Base-by-base conservation (phyloP, 164 flowering plant genomes). In the Vitis amurensis region DNA sequence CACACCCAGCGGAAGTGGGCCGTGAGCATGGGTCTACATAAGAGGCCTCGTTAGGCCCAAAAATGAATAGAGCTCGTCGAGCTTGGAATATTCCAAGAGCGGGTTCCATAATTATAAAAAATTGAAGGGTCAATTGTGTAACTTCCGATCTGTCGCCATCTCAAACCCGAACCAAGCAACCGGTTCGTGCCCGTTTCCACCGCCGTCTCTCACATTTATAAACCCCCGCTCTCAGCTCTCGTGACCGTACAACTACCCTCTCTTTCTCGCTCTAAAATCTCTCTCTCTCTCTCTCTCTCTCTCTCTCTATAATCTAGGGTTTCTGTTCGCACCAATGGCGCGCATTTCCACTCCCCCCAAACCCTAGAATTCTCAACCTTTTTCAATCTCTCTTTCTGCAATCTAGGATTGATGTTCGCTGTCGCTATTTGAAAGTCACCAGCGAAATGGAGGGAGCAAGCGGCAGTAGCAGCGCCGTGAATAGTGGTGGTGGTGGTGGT, bases 391-490 rank as follows among this genome's bases (percentile, higher is more conserved):
- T 3, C 44, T 47, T 16, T 70, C 44, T 23, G 51, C 12, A 55
- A 37, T 37, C 44, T 60, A 55, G 37, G 55, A 55, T 19, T 23
- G 31, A 15, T 27, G 13, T 11, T 16, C 14, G 17, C 31, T 23
- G 23, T 37, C 10, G 51, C 55, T 15, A 44, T 59, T 52, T 66
- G 44, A 27, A 29, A 1, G 2, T 57, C 31, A 19, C 63, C 52
- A 14, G 37, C 29, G 58, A 31, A 14, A 79, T 79, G 79, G 77
- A 64, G 60, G 79, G 70, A 23, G 72, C 56, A 0, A 49, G 27
- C 29, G 67, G 29, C 56, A 37, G 31, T 16, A 44, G 51, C 60
- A 8, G 50, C 71, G 44, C 62, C 56, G 10, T 49, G 13, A 30
- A 11, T 13, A 67, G 62, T 2, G 72, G 67, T 15, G 66, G 64